Base-by-base conservation (phyloP, 371 early-diverging fungal species). In the Mortierella polycephala region DNA sequence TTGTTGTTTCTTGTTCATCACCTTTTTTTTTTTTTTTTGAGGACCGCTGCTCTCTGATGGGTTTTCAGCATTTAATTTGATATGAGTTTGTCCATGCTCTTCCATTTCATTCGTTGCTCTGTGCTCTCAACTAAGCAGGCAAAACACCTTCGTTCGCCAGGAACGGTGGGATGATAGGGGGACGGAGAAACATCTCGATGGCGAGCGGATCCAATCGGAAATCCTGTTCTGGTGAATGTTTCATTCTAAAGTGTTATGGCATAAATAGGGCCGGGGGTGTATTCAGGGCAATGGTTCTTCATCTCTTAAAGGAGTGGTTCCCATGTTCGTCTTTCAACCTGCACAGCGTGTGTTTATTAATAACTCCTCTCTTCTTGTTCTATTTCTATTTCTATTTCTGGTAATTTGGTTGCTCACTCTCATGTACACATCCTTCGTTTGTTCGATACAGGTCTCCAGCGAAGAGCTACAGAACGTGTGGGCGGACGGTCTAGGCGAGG, bases 381-480 rank as follows among this genome's bases (percentile, higher is more conserved):
- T 51, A 51, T 51, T 51, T 51, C 20, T n/a, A n/a, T 18, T 9
- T 51, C 18, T 13, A 18, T 51, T 51, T 16, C 51, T 51, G 16
- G 12, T 18, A 51, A 18, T 9, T 2, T 51, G 10, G 18, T 18
- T 18, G 20, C 18, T 51, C 20, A 51, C 20, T 2, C 14, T n/a
- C 51, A 14, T 50, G 51, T 4, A 50, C 12, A 50, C 8, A 8
- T 20, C 5, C 51, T n/a, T 9, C 20, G n/a, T 20, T 18, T 0
- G 20, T 18, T 9, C 4, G 9, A 10, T 23, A 30, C 66, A 72
- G 68, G 67, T 49, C 60, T 73, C 42, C 74, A 73, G 59, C 62
- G 74, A 10, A 56, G 74, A 63, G 74, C 67, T 14, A 72, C 73
- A 16, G 73, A 72, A 44, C 67, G 68, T 41, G 56, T 67, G 5